phyloP scores from a whole-genome alignment of 2,329 filamentous ascomycete genomes.

The Chaetoscypha palmicola region DNA sequence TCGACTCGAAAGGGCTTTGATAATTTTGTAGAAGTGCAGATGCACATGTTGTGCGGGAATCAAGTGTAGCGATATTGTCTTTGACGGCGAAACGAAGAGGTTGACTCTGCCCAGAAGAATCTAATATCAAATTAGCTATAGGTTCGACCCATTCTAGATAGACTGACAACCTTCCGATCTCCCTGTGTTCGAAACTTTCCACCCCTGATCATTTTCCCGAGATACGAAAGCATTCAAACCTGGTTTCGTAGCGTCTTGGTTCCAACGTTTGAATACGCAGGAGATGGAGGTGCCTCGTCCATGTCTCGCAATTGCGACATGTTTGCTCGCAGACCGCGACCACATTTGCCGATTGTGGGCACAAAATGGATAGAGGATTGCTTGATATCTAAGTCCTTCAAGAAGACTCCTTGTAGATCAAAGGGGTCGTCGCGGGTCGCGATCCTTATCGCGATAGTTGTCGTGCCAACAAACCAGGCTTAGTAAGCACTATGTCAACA shows the following conservation, averaged over 20 bases:
- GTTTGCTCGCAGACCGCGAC: background rate
- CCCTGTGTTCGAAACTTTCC: too few relatives aligned
- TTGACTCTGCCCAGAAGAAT: background rate
- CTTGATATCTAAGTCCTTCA: too few relatives aligned
- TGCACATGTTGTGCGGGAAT: slow-evolving; percentile 72
- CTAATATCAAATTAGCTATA: background rate
- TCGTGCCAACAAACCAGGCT: background rate
- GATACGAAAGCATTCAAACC: background rate
- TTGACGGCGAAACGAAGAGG: slow-evolving; percentile 47
- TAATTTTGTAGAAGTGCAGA: slow-evolving; percentile 68
- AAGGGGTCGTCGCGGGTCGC: too few relatives aligned
- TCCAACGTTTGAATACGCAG: too few relatives aligned
- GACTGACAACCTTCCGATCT: too few relatives aligned
- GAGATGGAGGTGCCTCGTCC: too few relatives aligned
- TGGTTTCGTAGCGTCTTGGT: too few relatives aligned
- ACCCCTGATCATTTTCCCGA: too few relatives aligned
- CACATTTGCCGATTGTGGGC: background rate
- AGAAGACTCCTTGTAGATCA: too few relatives aligned
- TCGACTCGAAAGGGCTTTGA: slow-evolving; percentile 72
- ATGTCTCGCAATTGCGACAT: background rate
- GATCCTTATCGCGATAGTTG: slow-evolving; percentile 2
- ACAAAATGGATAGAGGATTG: too few relatives aligned
- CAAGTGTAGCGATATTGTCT: slow-evolving; percentile 65
- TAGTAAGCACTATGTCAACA: background rate
- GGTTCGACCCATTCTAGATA: background rate